A percentile compares a stretch with the other conserved stretches of the same genome.
Evolutionary conservation across 495 filamentous ascomycete genomes (phyloP).

Genomic region (Rostrohypoxylon terebratum): DNA sequence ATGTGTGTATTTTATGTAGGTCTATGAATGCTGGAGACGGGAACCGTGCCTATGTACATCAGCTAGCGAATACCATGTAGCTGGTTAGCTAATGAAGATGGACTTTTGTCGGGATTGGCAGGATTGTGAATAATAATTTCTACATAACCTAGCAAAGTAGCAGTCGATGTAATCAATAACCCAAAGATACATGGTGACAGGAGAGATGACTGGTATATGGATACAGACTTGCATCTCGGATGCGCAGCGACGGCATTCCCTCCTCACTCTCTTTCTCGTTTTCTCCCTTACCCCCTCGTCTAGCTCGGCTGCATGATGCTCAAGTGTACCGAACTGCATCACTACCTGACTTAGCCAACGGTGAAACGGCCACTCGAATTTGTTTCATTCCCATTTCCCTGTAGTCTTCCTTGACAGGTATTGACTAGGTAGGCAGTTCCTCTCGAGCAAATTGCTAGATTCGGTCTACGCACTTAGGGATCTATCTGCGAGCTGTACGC

Average conservation of each 20-base stretch:
- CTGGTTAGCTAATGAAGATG: conserved; percentile 6
- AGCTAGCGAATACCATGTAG: not conserved
- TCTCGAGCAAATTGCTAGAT: conserved; percentile 14
- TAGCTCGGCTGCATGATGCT: conserved; percentile 22
- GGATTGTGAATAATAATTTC: not conserved
- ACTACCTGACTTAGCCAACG: conserved; percentile 38
- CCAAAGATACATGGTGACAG: conserved; percentile 1
- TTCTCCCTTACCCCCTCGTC: conserved; percentile 8
- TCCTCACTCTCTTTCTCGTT: conserved; percentile 11
- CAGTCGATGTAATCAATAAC: no score
- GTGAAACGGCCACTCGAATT: conserved; percentile 21
- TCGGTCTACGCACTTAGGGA: conserved; percentile 2
- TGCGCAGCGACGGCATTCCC: conserved; percentile 41
- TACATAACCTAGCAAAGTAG: no score
- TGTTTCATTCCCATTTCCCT: not conserved
- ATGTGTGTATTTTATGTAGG: not conserved
- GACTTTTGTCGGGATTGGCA: conserved; percentile 33
- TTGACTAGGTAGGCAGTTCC: not conserved
- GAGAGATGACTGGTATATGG: conserved; percentile 13
- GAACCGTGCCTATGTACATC: not conserved
- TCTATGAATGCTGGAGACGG: not conserved
- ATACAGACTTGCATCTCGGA: conserved; percentile 42
- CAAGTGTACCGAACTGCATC: conserved; percentile 35
- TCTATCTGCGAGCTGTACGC: conserved; percentile 5
- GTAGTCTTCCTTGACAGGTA: not conserved